These are phyloP conservation scores for Rhizopogon hawkerae DNA, from an alignment of 1,284 basidiomycete genomes.

Conservation along the genomic window DNA sequence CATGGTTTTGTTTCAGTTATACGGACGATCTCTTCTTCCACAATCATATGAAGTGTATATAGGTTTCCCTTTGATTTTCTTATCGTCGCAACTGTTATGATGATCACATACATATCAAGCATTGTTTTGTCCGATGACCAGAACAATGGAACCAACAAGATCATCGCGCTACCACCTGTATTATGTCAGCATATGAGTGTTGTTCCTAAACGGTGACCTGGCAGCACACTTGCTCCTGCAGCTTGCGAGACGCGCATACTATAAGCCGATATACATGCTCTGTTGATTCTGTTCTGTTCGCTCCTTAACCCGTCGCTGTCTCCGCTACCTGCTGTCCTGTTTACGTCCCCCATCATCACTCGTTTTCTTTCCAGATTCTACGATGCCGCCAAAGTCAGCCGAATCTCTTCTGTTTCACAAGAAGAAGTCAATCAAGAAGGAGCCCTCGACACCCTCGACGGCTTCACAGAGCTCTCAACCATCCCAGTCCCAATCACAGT, in stretches of 20 bases:
- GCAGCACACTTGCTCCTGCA: not conserved
- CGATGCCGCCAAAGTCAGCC: conserved; percentile 24
- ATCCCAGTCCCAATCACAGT: conserved; percentile 3
- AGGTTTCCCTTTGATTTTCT: conserved; percentile 11
- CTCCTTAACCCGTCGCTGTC: not conserved
- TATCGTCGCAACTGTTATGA: conserved; percentile 10
- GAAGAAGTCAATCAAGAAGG: conserved; percentile 23
- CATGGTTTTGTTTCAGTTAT: conserved; percentile 15
- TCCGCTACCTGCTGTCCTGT: not conserved
- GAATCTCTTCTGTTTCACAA: conserved; percentile 29
- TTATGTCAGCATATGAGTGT: conserved; percentile 1
- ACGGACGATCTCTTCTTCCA: conserved; percentile 19
- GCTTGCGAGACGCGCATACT: not conserved
- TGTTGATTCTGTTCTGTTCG: not conserved
- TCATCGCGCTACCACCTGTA: not conserved
- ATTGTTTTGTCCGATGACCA: not conserved
- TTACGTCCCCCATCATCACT: not conserved
- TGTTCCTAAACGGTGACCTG: not conserved
- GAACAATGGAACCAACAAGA: not conserved
- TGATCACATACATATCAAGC: not conserved
- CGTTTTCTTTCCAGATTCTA: not conserved
- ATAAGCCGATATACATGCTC: not conserved
- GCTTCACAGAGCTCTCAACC: conserved; percentile 8
- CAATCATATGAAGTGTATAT: conserved; percentile 22
- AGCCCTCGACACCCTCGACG: conserved; percentile 11